phyloP scores from a whole-genome alignment of 2,329 filamentous ascomycete species.

The Hymenoscyphus fraxineus region DNA sequence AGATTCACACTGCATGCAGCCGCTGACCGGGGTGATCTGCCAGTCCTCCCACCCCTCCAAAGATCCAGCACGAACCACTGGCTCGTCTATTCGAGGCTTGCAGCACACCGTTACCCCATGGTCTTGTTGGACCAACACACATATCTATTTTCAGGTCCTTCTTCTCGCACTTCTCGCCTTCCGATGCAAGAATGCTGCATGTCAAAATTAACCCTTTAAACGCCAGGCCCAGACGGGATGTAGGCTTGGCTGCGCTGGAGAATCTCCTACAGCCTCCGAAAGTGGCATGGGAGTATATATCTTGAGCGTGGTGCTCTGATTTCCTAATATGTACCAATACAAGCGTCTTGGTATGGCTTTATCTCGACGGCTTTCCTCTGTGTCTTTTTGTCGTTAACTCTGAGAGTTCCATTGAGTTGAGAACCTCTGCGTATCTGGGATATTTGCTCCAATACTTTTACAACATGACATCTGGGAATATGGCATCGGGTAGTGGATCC shows the following conservation, averaged over 20 bases:
- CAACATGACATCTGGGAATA: not conserved
- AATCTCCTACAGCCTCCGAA: not conserved
- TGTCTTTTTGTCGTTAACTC: slow-evolving; percentile 6
- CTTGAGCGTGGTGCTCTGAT: slow-evolving; percentile 12
- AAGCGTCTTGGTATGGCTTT: slow-evolving; percentile 13
- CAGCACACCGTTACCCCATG: slow-evolving; percentile 2
- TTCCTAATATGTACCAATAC: slow-evolving; percentile 5
- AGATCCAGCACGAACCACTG: slow-evolving; percentile 12
- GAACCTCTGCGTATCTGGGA: slow-evolving; percentile 11
- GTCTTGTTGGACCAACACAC: not conserved
- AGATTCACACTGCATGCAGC: slow-evolving; percentile 18
- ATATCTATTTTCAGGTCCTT: slow-evolving; percentile 23
- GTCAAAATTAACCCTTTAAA: slow-evolving; percentile 19
- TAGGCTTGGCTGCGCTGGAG: slow-evolving; percentile 9
- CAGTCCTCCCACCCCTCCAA: slow-evolving; percentile 1
- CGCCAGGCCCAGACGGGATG: slow-evolving; percentile 15
- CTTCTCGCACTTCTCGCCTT: slow-evolving; percentile 19
- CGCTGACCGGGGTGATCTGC: slow-evolving; percentile 18
- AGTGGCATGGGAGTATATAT: slow-evolving; percentile 11
- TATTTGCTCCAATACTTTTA: not conserved
- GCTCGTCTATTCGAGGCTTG: slow-evolving; percentile 3
- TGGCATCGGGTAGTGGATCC: slow-evolving; percentile 15
- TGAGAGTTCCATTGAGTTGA: slow-evolving; percentile 7
- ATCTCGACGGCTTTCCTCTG: not conserved
- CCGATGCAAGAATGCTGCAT: slow-evolving; percentile 17